These are phyloP conservation scores for Sporisorium reilianum DNA, from an alignment of 1,284 basidiomycete species.

Conservation along the genomic window DNA sequence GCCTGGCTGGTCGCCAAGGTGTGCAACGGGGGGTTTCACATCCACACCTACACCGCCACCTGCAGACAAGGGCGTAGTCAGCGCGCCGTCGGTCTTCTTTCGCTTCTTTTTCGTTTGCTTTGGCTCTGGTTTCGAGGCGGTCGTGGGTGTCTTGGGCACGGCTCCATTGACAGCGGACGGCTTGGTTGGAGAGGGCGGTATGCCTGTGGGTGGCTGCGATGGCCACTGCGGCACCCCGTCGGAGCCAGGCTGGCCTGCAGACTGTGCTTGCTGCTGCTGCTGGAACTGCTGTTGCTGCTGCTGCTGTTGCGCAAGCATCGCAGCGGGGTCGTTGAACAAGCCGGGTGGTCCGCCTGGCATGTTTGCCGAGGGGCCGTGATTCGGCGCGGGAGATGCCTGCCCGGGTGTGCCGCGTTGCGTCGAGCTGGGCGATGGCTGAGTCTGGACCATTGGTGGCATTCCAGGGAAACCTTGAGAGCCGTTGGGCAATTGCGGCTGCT, in stretches of 20 bases:
- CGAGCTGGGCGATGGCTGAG: slow-evolving; percentile 18
- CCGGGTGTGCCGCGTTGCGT: slow-evolving; percentile 15
- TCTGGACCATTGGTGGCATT: slow-evolving; percentile 18
- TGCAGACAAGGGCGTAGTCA: slow-evolving; percentile 22
- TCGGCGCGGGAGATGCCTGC: slow-evolving; percentile 32
- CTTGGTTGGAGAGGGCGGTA: slow-evolving; percentile 37
- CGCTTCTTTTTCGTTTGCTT: slow-evolving; percentile 47
- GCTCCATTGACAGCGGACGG: slow-evolving; percentile 20
- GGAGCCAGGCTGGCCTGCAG: slow-evolving; percentile 19
- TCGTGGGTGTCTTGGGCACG: slow-evolving; percentile 24
- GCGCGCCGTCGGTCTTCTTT: slow-evolving; percentile 39
- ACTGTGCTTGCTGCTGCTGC: slow-evolving; percentile 18
- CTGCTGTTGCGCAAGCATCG: slow-evolving; percentile 34
- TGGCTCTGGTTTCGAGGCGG: slow-evolving; percentile 31
- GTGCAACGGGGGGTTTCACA: slow-evolving; percentile 37
- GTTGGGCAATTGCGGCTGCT: slow-evolving; percentile 12
- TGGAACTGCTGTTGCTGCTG: slow-evolving; percentile 24
- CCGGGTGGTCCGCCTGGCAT: slow-evolving; percentile 33
- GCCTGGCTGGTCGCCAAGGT: slow-evolving; percentile 18
- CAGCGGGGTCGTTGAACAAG: slow-evolving; percentile 24
- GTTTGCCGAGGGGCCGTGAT: slow-evolving; percentile 23
- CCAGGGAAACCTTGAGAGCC: slow-evolving; percentile 21
- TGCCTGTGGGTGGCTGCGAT: slow-evolving; percentile 29
- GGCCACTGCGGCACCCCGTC: slow-evolving; percentile 41
- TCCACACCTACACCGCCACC: slow-evolving; percentile 12